phyloP scores from a whole-genome alignment of 495 filamentous ascomycete species.

The Aspergillus leporis region DNA sequence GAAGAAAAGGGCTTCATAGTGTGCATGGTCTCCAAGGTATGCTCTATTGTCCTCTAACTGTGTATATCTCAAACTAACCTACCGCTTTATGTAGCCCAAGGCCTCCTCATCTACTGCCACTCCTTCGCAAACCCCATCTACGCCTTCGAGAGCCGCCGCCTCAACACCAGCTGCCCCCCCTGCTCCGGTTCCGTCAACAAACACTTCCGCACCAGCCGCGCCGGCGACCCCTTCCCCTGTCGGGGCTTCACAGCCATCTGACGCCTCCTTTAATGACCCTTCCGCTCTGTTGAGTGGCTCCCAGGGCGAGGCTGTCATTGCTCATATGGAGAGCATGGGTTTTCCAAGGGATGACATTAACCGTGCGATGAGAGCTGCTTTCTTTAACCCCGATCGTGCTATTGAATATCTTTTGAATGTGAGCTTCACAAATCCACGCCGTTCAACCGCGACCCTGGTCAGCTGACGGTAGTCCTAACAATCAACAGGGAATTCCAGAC shows the following conservation, averaged over 20 bases:
- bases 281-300: conserved; percentile 82
- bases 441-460: not conserved
- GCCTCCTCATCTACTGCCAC: conserved; percentile 58
- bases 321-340: conserved; percentile 97
- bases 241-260: conserved; percentile 40
- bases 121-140: conserved; percentile 58
- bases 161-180: conserved; percentile 59
- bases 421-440: conserved; percentile 33
- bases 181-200: conserved; percentile 68
- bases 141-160: conserved; percentile 47
- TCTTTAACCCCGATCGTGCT: conserved; percentile 93
- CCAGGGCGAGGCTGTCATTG: conserved; percentile 79
- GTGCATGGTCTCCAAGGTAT: conserved; percentile 93
- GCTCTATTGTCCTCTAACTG: conserved; percentile 4
- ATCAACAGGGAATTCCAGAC: conserved; percentile 80
- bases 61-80: conserved; percentile 9
- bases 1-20: conserved; percentile 99
- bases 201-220: conserved; percentile 55
- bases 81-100: conserved; percentile 59
- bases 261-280: conserved; percentile 64
- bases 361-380: conserved; percentile 91
- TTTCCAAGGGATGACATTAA: conserved; percentile 85
- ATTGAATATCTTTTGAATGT: conserved; percentile 93
- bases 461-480: conserved; percentile 16
- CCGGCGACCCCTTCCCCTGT: conserved; percentile 72